Conservation (phyloP, 2,329 filamentous ascomycete species). For the Plenodomus tracheiphilus region DNA sequence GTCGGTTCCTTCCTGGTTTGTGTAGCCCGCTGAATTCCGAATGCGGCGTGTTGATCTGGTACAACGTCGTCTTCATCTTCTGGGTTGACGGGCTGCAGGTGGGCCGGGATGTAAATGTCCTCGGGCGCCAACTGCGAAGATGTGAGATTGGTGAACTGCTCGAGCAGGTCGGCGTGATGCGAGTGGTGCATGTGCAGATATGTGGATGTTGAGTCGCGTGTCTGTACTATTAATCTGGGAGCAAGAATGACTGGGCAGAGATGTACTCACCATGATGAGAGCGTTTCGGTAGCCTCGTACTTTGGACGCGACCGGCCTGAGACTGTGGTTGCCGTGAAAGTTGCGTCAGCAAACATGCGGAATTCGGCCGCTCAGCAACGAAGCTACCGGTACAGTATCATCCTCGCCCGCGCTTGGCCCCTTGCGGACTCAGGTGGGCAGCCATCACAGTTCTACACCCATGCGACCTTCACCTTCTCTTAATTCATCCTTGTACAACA, state of each 20-base stretch:
- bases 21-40: conserved; percentile 81
- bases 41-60: conserved; percentile 84
- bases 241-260: no score
- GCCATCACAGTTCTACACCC: no score
- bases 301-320: no score
- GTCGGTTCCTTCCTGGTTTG: conserved; percentile 70
- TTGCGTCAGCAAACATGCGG: not conserved
- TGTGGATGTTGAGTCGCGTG: conserved; percentile 74
- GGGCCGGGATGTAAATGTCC: conserved; percentile 79
- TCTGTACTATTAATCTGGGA: conserved; percentile 40
- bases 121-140: conserved; percentile 53
- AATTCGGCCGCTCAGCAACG: not conserved
- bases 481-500: no score
- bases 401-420: no score
- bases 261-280: conserved; percentile 1
- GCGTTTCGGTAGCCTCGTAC: no score
- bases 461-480: no score
- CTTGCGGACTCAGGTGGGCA: no score
- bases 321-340: not conserved
- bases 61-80: conserved; percentile 90
- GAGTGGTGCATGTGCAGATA: conserved; percentile 74
- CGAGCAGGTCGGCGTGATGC: conserved; percentile 76
- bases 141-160: conserved; percentile 54
- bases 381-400: no score
- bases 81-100: conserved; percentile 80